A percentile compares a stretch with the other conserved stretches of the same genome.
Conservation (phyloP, 1,139 yeast genomes). For the Geotrichum australiense region DNA sequence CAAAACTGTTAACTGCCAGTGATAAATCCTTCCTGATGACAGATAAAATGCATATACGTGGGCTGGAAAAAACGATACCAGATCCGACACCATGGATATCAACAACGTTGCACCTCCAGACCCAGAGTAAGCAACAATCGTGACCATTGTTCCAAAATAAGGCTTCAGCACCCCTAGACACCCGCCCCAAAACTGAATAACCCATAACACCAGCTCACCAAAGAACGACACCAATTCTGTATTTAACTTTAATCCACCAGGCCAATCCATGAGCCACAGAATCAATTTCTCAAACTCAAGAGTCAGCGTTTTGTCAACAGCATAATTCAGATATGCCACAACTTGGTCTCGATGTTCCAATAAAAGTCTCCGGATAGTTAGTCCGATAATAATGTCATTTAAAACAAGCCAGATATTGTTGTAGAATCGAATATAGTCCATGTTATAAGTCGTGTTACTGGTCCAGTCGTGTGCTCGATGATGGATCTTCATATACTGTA, state of each 20-base stretch:
- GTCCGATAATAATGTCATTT: constrained; percentile 75
- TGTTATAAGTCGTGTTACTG: constrained; percentile 34
- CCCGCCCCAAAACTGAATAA: constrained; percentile 59
- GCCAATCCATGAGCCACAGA: constrained; percentile 76
- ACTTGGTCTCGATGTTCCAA: constrained; percentile 40
- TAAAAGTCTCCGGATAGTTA: constrained; percentile 49
- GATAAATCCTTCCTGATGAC: constrained; percentile 71
- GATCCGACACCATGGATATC: constrained; percentile 60
- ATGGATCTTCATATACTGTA: constrained; percentile 59
- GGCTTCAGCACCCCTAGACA: constrained; percentile 28
- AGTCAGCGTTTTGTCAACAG: constrained; percentile 38
- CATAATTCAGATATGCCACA: constrained; percentile 24
- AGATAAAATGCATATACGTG: constrained; percentile 74
- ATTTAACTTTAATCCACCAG: constrained; percentile 91
- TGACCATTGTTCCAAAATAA: constrained; percentile 32
- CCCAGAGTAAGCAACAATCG: constrained; percentile 40
- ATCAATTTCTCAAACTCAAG: constrained; percentile 45
- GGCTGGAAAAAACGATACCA: constrained; percentile 53
- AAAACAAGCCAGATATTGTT: constrained; percentile 82
- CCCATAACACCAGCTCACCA: constrained; percentile 85
- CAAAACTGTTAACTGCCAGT: constrained; percentile 63
- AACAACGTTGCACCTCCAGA: constrained; percentile 58
- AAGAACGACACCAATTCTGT: constrained; percentile 77
- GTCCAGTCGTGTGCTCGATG: constrained; percentile 33
- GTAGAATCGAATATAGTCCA: constrained; percentile 79